phyloP scores from a whole-genome alignment of 169 alveolate genomes.

The Eimeria sp. region DNA sequence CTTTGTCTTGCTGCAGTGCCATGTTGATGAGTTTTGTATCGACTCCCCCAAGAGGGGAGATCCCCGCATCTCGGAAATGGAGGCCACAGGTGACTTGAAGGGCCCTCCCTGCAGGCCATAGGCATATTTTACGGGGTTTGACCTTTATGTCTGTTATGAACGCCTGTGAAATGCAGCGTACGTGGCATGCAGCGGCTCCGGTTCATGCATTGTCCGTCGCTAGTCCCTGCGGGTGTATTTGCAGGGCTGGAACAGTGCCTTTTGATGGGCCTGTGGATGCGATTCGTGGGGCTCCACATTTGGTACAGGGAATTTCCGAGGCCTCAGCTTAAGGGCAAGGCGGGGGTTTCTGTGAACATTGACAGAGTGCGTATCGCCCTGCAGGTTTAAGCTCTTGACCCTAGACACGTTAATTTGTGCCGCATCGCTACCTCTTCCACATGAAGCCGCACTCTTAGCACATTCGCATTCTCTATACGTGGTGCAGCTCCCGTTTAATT shows the following conservation, averaged over 20 bases:
- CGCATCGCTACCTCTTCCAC: not conserved
- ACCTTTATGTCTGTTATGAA: not conserved
- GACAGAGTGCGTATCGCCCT: constrained; percentile 29
- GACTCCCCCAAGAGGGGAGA: constrained; percentile 83
- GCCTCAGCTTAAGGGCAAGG: constrained; percentile 74
- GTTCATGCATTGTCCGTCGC: not conserved
- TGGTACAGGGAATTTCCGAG: constrained; percentile 80
- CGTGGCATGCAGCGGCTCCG: not conserved
- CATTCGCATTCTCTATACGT: not conserved
- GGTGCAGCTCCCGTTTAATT: not conserved
- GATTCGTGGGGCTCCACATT: constrained; percentile 82
- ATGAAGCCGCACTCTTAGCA: not conserved
- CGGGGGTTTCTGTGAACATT: constrained; percentile 72
- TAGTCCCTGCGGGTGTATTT: not conserved
- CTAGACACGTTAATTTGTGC: not conserved
- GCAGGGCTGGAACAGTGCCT: constrained; percentile 81
- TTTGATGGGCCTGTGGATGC: constrained; percentile 83
- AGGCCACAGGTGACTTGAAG: constrained; percentile 67
- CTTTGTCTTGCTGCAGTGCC: constrained; percentile 52
- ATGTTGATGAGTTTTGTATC: constrained; percentile 81
- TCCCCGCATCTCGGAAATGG: constrained; percentile 79
- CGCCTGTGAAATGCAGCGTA: not conserved
- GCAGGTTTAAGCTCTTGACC: no score
- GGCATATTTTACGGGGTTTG: not conserved
- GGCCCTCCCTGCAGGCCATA: not conserved